A percentile compares a stretch with the other conserved stretches of the same genome.
Evolutionary conservation across 257 asterid genomes (phyloP).

Genomic region (Lavandula angustifolia): DNA sequence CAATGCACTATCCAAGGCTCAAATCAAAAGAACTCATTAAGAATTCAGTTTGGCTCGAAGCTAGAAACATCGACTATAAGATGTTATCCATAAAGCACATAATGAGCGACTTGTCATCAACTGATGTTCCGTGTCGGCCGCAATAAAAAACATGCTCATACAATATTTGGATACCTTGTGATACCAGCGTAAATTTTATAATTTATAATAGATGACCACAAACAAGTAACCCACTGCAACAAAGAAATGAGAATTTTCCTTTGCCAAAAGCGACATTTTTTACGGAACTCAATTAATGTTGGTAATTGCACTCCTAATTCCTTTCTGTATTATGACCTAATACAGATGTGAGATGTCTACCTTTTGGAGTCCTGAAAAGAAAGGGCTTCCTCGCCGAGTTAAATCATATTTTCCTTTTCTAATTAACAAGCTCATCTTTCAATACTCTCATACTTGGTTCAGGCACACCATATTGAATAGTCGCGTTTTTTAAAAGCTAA

Average conservation of each 20-base stretch:
- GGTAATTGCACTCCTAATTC: not conserved
- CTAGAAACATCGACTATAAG: not conserved
- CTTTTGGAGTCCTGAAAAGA: not conserved
- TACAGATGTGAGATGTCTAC: not conserved
- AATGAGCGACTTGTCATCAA: not conserved
- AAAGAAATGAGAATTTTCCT: not conserved
- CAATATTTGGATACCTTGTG: not conserved
- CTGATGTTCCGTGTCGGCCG: not conserved
- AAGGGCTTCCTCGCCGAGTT: not conserved
- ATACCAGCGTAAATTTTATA: not conserved
- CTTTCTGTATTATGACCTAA: not conserved
- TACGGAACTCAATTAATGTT: not conserved
- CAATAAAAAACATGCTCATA: not conserved
- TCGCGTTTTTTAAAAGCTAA: not conserved
- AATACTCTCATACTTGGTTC: not conserved
- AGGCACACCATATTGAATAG: not conserved
- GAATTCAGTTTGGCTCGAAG: not conserved
- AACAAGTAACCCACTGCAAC: conserved; percentile 9
- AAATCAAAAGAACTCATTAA: not conserved
- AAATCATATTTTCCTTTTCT: not conserved
- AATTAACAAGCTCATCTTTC: not conserved
- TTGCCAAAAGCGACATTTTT: not conserved
- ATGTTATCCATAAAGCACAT: not conserved
- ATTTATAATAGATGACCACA: not conserved
- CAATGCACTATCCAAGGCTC: not conserved